phyloP scores from a whole-genome alignment of 1,139 yeast species.

The Yarrowia galli region DNA sequence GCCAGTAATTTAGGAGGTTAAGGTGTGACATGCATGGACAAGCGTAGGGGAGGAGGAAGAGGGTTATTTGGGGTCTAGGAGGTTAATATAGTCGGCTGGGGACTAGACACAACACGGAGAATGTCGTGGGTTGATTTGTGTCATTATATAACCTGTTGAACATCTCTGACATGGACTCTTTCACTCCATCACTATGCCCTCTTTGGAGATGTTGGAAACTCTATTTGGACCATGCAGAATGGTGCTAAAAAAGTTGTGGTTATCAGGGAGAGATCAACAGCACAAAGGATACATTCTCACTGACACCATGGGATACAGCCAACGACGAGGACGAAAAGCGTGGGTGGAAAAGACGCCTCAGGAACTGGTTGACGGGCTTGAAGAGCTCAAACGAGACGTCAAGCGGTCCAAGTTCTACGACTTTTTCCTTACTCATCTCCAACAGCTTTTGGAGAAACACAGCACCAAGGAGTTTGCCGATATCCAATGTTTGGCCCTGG shows the following conservation, averaged over 20 bases:
- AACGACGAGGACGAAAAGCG: slow-evolving; percentile 19
- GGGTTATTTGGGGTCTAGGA: background rate
- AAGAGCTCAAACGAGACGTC: slow-evolving; percentile 27
- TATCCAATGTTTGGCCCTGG: slow-evolving; percentile 28
- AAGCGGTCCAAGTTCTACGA: slow-evolving; percentile 25
- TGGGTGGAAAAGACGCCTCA: slow-evolving; percentile 13
- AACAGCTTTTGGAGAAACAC: background rate
- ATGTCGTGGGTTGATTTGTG: background rate
- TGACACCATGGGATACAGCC: slow-evolving; percentile 32
- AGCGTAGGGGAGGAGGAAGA: too few relatives aligned
- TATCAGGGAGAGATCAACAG: background rate
- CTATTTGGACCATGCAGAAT: slow-evolving; percentile 17
- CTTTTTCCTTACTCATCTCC: slow-evolving; percentile 4
- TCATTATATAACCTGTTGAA: background rate
- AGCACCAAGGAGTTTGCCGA: slow-evolving; percentile 16
- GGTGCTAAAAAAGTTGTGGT: slow-evolving; percentile 2
- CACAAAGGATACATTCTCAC: too few relatives aligned
- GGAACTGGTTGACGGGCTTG: slow-evolving; percentile 6
- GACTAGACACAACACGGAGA: background rate
- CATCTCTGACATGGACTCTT: background rate
- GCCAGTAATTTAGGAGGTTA: slow-evolving; percentile 16
- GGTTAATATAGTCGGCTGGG: background rate
- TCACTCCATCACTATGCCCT: background rate
- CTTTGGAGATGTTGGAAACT: background rate
- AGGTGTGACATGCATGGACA: background rate